These are phyloP conservation scores for Boletus rufocinnamomeus DNA, from an alignment of 768 basidiomycete species.

Conservation along the genomic window DNA sequence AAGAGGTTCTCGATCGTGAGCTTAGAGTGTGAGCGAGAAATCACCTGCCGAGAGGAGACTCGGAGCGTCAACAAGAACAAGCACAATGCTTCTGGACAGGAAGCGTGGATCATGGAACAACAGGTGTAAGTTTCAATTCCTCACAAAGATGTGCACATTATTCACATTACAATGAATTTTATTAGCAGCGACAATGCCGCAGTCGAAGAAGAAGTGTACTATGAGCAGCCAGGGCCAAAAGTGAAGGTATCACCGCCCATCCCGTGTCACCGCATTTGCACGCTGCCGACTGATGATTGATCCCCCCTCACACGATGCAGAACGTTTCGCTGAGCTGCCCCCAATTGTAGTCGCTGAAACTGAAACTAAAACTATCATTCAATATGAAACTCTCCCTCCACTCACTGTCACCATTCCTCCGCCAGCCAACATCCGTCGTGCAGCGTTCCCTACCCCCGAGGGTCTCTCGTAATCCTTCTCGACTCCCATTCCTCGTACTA, in stretches of 20 bases:
- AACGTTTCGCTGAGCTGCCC: constrained; percentile 43
- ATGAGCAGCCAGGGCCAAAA: constrained; percentile 69
- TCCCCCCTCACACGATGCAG: constrained; percentile 36
- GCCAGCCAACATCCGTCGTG: constrained; percentile 77
- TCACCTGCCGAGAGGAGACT: constrained; percentile 84
- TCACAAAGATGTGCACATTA: not conserved
- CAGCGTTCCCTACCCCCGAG: constrained; percentile 71
- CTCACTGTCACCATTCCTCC: constrained; percentile 71
- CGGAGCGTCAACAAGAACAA: constrained; percentile 82
- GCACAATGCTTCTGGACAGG: constrained; percentile 84
- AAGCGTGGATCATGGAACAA: constrained; percentile 92
- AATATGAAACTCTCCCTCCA: constrained; percentile 49
- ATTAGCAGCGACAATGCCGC: constrained; percentile 68
- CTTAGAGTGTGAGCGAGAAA: constrained; percentile 86
- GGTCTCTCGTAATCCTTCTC: constrained; percentile 56
- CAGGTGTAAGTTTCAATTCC: constrained; percentile 60
- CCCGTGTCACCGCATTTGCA: constrained; percentile 62
- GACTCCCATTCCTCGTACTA: constrained; percentile 71
- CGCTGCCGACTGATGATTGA: constrained; percentile 41
- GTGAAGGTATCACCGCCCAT: constrained; percentile 85
- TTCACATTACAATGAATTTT: constrained; percentile 43
- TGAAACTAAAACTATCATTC: constrained; percentile 65
- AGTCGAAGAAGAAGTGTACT: constrained; percentile 80
- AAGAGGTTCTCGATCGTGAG: constrained; percentile 83
- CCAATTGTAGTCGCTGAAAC: constrained; percentile 47